phyloP scores from a whole-genome alignment of 768 basidiomycete genomes.

The Cystobasidium ongulense region DNA sequence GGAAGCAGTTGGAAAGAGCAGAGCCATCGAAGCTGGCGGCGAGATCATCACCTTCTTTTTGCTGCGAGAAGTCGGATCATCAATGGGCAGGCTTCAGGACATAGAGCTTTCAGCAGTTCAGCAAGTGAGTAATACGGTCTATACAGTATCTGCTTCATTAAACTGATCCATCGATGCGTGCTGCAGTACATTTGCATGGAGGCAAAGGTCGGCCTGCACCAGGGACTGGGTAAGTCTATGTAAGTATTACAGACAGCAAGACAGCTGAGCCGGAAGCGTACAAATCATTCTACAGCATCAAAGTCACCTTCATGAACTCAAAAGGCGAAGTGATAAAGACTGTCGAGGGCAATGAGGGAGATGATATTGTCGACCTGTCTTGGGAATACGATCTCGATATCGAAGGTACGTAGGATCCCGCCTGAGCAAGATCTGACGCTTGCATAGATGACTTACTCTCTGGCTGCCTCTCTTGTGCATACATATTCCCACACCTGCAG shows the following conservation, averaged over 20 bases:
- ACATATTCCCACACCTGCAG: constrained; percentile 42
- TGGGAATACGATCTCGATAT: constrained; percentile 94
- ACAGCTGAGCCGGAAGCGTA: not conserved
- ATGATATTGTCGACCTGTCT: constrained; percentile 79
- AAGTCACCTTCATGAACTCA: constrained; percentile 66
- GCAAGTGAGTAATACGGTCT: not conserved
- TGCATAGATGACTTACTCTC: no score
- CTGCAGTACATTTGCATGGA: constrained; percentile 14
- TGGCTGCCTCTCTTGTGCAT: not conserved
- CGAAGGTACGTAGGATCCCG: constrained; percentile 56
- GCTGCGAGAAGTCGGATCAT: not conserved
- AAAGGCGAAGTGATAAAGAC: constrained; percentile 76
- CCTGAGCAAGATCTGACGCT: no score
- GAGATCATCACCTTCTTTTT: constrained; percentile 2
- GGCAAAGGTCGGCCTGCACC: constrained; percentile 28
- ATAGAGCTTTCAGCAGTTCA: constrained; percentile 7
- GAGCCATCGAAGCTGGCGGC: not conserved
- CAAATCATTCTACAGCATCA: constrained; percentile 30
- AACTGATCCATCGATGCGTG: no score
- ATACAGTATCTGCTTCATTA: not conserved
- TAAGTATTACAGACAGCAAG: not conserved
- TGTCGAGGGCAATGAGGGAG: constrained; percentile 85
- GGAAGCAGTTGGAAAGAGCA: not conserved
- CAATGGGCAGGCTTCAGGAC: not conserved
- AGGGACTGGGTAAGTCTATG: constrained; percentile 23